Evolutionary conservation across 208 protist genomes (phyloP).

Genomic region (Herpetomonas muscarum): DNA sequence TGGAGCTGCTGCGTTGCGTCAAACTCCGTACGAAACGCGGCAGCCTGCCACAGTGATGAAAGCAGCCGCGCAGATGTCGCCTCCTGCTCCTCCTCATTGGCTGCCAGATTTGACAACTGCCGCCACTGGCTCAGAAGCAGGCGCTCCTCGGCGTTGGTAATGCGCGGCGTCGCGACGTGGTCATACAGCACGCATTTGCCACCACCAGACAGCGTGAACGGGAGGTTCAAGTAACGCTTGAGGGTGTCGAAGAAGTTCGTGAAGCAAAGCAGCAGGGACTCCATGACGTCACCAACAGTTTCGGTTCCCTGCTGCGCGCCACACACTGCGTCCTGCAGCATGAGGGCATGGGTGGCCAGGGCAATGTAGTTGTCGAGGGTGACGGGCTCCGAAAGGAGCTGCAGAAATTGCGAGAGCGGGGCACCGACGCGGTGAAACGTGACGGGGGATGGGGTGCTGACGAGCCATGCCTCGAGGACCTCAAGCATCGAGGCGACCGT

Average conservation of each 20-base stretch:
- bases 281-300: slow-evolving; percentile 7
- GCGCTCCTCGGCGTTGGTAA: slow-evolving; percentile 78
- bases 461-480: slow-evolving; percentile 1
- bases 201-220: slow-evolving; percentile 49
- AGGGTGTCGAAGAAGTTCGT: slow-evolving; percentile 61
- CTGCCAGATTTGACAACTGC: slow-evolving; percentile 1
- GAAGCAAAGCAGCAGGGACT: slow-evolving; percentile 23
- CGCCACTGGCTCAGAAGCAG: slow-evolving; percentile 31
- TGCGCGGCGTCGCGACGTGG: slow-evolving; percentile 47
- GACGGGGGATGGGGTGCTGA: slow-evolving; percentile 8
- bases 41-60: slow-evolving; percentile 51
- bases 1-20: slow-evolving; percentile 50
- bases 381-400: background rate
- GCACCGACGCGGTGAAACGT: slow-evolving; percentile 15
- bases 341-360: slow-evolving; percentile 13
- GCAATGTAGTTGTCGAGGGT: slow-evolving; percentile 2
- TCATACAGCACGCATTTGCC: slow-evolving; percentile 33
- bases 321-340: slow-evolving; percentile 9
- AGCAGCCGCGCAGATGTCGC: slow-evolving; percentile 16
- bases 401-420: background rate
- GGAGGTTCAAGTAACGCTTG: slow-evolving; percentile 62
- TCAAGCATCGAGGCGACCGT: slow-evolving; percentile 18
- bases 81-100: slow-evolving; percentile 5
- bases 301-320: background rate
- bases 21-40: slow-evolving; percentile 77